These are phyloP conservation scores for Mortierella alpina DNA, from an alignment of 192 early-diverging fungal genomes.

Conservation along the genomic window DNA sequence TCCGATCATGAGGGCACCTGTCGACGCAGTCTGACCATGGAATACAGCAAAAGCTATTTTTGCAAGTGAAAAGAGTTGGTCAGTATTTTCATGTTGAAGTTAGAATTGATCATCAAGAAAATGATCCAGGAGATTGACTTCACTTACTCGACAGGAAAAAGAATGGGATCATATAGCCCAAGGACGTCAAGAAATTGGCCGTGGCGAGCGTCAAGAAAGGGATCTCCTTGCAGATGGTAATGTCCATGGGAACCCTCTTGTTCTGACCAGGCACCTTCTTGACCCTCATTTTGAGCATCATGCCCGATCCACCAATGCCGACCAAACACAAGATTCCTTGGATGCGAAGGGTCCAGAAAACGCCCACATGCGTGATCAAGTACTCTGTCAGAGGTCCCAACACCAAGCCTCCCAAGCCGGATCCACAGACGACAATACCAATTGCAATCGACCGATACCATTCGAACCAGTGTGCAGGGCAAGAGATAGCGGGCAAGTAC, in stretches of 20 bases:
- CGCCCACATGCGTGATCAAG: constrained; percentile 29
- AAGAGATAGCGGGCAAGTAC: constrained; percentile 51
- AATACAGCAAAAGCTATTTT: constrained; percentile 47
- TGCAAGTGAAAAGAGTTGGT: neutral
- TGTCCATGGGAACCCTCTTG: constrained; percentile 38
- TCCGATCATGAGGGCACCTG: constrained; percentile 51
- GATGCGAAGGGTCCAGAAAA: constrained; percentile 37
- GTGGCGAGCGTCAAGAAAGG: constrained; percentile 34
- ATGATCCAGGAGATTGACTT: neutral
- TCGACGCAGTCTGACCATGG: constrained; percentile 43
- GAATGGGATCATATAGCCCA: constrained; percentile 55
- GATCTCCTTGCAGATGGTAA: constrained; percentile 36
- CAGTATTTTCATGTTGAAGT: neutral
- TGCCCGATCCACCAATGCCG: constrained; percentile 50
- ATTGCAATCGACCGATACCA: constrained; percentile 49
- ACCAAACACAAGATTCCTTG: constrained; percentile 39
- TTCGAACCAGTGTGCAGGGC: constrained; percentile 54
- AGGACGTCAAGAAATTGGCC: constrained; percentile 46
- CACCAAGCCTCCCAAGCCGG: constrained; percentile 46
- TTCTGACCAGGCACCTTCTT: constrained; percentile 37
- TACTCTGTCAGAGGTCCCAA: constrained; percentile 25
- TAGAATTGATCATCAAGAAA: neutral
- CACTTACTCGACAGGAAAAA: constrained; percentile 47
- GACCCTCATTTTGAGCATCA: constrained; percentile 48
- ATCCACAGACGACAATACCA: constrained; percentile 53